Evolutionary conservation across 1,284 basidiomycete genomes (phyloP).

Genomic region (Schizophyllum commune): DNA sequence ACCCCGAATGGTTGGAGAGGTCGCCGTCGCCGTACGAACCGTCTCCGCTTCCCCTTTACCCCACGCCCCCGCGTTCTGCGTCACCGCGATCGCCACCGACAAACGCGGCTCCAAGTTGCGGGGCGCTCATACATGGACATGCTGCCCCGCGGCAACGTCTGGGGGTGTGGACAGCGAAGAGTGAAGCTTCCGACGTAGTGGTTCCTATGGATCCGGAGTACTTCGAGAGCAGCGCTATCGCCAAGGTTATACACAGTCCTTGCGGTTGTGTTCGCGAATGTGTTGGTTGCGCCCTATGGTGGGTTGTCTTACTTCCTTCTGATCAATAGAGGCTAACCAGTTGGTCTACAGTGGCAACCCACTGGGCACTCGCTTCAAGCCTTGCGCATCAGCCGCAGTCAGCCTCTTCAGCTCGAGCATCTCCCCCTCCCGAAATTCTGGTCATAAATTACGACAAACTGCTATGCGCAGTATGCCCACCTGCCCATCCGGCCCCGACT

Average conservation of each 20-base stretch:
- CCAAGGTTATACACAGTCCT: conserved; percentile 41
- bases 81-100: conserved; percentile 6
- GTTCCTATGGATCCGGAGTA: conserved; percentile 44
- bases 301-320: conserved; percentile 16
- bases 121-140: conserved; percentile 45
- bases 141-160: conserved; percentile 43
- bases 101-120: conserved; percentile 35
- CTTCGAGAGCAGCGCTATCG: conserved; percentile 40
- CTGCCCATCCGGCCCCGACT: not conserved
- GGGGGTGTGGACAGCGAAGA: conserved; percentile 49
- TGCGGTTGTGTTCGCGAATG: conserved; percentile 61
- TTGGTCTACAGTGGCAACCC: conserved; percentile 43
- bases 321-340: no score
- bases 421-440: not conserved
- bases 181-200: conserved; percentile 40
- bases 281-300: conserved; percentile 57
- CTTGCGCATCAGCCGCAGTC: conserved; percentile 49
- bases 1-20: conserved; percentile 6
- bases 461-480: not conserved
- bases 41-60: conserved; percentile 32
- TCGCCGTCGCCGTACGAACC: conserved; percentile 19
- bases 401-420: conserved; percentile 26
- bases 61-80: conserved; percentile 14
- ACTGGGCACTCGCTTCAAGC: conserved; percentile 52
- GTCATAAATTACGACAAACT: not conserved